These are phyloP conservation scores for Peronospora belbahrii DNA, from an alignment of 352 stramenopile species.

Conservation along the genomic window DNA sequence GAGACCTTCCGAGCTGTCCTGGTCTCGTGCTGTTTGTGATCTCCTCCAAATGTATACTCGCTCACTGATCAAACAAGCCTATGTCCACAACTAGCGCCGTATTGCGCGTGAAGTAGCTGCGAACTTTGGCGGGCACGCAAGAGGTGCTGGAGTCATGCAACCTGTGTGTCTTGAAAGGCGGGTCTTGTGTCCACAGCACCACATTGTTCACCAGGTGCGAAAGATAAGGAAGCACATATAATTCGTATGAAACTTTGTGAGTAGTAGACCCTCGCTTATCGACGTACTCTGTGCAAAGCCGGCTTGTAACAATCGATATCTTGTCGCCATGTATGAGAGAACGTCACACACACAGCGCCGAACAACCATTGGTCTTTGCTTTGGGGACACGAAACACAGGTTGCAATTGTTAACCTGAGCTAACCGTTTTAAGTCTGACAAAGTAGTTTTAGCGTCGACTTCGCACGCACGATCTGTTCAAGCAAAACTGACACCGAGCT, in stretches of 20 bases:
- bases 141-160: slow-evolving; percentile 47
- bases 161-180: slow-evolving; percentile 31
- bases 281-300: slow-evolving; percentile 9
- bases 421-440: too few relatives aligned
- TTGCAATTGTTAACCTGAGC: slow-evolving; percentile 16
- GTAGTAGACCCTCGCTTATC: neutral
- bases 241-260: too few relatives aligned
- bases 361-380: slow-evolving; percentile 44
- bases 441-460: too few relatives aligned
- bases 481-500: slow-evolving; percentile 2
- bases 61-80: slow-evolving; percentile 51
- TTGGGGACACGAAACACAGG: slow-evolving; percentile 40
- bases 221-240: too few relatives aligned
- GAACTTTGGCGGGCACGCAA: slow-evolving; percentile 50
- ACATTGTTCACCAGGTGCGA: slow-evolving; percentile 43
- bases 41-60: slow-evolving; percentile 78
- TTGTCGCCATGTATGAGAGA: slow-evolving; percentile 35
- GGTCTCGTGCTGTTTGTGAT: slow-evolving; percentile 16
- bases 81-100: slow-evolving; percentile 50
- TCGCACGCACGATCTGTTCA: too few relatives aligned
- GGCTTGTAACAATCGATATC: too few relatives aligned
- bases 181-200: slow-evolving; percentile 37
- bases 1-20: slow-evolving; percentile 33
- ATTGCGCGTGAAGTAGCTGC: slow-evolving; percentile 55
- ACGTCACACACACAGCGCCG: slow-evolving; percentile 53